These are phyloP conservation scores for Alopecurus myosuroides DNA, from an alignment of 176 grass and related monocot species.

Conservation along the genomic window DNA sequence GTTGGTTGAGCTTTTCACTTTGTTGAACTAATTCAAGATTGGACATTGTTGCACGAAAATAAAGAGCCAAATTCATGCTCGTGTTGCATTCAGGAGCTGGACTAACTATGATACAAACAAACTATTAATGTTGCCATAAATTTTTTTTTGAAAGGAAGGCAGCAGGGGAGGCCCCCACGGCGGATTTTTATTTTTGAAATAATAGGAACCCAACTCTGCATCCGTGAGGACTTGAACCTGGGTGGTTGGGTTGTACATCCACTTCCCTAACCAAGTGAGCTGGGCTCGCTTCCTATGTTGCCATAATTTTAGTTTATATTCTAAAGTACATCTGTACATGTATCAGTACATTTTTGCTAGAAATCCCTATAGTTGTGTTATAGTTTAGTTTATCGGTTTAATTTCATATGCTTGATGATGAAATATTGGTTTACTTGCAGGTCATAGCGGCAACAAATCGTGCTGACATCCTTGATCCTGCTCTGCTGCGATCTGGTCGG, in stretches of 20 bases:
- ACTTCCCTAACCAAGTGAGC: too few species aligned
- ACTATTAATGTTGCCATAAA: too few species aligned
- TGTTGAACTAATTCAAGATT: background rate
- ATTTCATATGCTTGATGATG: background rate
- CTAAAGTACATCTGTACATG: background rate
- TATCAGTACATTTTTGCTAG: background rate
- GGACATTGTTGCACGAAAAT: background rate
- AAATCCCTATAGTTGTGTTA: background rate
- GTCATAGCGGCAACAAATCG: conserved; percentile 93
- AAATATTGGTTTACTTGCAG: conserved; percentile 30
- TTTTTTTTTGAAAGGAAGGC: too few species aligned
- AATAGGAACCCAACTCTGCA: too few species aligned
- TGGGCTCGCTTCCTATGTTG: too few species aligned
- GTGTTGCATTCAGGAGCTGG: background rate
- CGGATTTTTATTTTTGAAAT: too few species aligned
- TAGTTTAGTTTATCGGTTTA: background rate
- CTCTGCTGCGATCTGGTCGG: conserved; percentile 86
- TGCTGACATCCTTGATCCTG: conserved; percentile 94
- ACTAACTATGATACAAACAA: too few species aligned
- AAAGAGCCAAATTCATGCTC: background rate
- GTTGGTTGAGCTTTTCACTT: background rate
- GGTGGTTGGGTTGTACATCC: too few species aligned
- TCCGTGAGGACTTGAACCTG: too few species aligned
- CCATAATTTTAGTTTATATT: background rate
- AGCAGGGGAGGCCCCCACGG: too few species aligned